Conservation (phyloP, 257 asterid genomes). For the Solanum bulbocastanum region DNA sequence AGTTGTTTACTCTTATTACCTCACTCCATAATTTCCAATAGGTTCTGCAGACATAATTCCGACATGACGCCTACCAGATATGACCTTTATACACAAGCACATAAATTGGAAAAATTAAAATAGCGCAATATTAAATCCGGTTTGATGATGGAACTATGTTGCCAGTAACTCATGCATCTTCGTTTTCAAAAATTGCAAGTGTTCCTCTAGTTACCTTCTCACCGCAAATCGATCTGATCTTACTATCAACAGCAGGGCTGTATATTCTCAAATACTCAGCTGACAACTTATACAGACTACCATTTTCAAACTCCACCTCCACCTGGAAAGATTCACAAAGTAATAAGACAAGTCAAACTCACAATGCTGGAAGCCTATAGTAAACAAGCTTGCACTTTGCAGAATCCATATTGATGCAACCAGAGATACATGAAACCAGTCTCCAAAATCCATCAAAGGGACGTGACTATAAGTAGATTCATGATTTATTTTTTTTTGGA, state of each 20-base stretch:
- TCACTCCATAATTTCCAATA: constrained; percentile 86
- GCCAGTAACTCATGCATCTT: not conserved
- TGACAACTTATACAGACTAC: constrained; percentile 36
- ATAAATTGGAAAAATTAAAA: not conserved
- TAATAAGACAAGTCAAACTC: not conserved
- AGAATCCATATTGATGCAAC: not conserved
- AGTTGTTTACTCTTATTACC: constrained; percentile 30
- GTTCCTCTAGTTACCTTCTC: constrained; percentile 52
- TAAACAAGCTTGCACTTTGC: not conserved
- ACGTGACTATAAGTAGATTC: not conserved
- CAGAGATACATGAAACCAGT: not conserved
- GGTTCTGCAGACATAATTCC: constrained; percentile 98
- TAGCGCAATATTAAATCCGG: not conserved
- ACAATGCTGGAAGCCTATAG: not conserved
- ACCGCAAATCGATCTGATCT: constrained; percentile 67
- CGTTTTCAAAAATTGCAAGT: not conserved
- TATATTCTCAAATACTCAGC: constrained; percentile 82
- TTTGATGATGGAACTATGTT: not conserved
- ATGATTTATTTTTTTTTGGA: not conserved
- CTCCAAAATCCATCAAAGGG: not conserved
- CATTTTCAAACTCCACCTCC: constrained; percentile 64
- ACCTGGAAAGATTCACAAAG: constrained; percentile 30
- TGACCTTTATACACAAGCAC: constrained; percentile 48
- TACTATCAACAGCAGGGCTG: constrained; percentile 89
- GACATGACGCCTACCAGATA: constrained; percentile 75